Base-by-base conservation (phyloP, 768 basidiomycete species). In the Collybia mongolica region DNA sequence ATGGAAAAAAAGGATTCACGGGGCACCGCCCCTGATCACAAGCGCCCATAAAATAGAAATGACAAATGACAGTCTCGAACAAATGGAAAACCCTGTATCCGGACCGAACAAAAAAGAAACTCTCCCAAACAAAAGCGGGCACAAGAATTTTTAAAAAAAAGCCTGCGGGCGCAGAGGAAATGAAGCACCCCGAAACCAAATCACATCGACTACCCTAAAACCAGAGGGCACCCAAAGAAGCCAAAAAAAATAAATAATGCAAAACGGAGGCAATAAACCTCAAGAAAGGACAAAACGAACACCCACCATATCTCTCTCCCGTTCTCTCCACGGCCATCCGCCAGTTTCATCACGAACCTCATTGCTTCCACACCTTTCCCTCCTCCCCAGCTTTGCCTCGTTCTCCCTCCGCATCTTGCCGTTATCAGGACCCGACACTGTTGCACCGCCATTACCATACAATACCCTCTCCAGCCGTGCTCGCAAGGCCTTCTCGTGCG, bases 401-500 rank as follows among this genome's bases (percentile, higher is more conserved):
- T 14, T 14, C 6, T 32, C 32, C 11, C 14, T 32, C 32, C 32
- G 32, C 11, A 32, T 14, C 32, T 32, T 32, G 3, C 32, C 32
- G 32, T 3, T 9, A 32, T 14, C 14, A 3, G 32, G 32, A 9
- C 32, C 11, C 11, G 14, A 11, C 32, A 32, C 2, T 14, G 14
- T 14, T 9, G 32, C 32, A 32, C 32, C 32, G 32, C 32, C 32
- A 32, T 32, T 32, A 1, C 29, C 53, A 51, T 41, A 39, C n/a
- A 84, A 60, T 40, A 81, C 80, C 1, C 75, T 64, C 65, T 84
- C 83, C 15, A 83, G 65, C 9, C 79, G 70, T 42, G 70, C 75
- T 6, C 77, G 72, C 20, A 83, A 69, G 19, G 79, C 82, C 39
- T 77, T 77, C 57, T 77, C 80, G 46, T 79, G 82, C 0, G 79